phyloP scores from a whole-genome alignment of 2,329 filamentous ascomycete genomes.

The Paecilomyces fulvus region DNA sequence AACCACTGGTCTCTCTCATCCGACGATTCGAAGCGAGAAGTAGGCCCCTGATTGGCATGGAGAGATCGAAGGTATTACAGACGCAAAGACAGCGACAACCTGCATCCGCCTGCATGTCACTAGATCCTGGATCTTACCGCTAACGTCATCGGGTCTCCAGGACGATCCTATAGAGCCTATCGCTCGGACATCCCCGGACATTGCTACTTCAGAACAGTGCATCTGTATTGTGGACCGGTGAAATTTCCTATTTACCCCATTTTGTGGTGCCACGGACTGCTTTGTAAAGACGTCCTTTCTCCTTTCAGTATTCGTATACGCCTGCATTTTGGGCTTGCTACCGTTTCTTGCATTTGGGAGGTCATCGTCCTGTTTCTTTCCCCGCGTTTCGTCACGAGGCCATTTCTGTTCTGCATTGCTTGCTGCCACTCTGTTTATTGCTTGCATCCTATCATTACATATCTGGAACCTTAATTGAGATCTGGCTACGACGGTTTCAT shows the following conservation, averaged over 20 bases:
- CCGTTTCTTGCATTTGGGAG: background rate
- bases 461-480: background rate
- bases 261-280: background rate
- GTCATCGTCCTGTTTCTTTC: background rate
- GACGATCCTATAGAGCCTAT: background rate
- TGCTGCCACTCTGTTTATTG: background rate
- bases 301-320: background rate
- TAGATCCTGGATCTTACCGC: slow-evolving; percentile 3
- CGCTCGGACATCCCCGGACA: background rate
- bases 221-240: background rate
- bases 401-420: background rate
- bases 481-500: background rate
- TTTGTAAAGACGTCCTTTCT: background rate
- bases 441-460: background rate
- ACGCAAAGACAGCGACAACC: slow-evolving; percentile 13
- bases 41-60: slow-evolving; percentile 11
- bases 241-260: background rate
- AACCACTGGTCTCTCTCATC: background rate
- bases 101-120: slow-evolving; percentile 11
- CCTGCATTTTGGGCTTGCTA: background rate
- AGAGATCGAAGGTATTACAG: slow-evolving; percentile 12
- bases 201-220: background rate
- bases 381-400: background rate
- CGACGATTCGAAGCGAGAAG: background rate
- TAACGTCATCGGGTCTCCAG: slow-evolving; percentile 12